Conservation (phyloP, 306 rosid genomes). For the Cucumis sativus region Cucumber_9930_V3 NC_026660.2:30767501-30768000, state of each 20-base stretch:
- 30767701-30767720: background rate
- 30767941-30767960: background rate
- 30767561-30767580: constrained; percentile 52
- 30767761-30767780: constrained; percentile 90
- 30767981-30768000: background rate
- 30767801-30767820: constrained; percentile 69
- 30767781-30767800: constrained; percentile 85
- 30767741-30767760: constrained; percentile 82
- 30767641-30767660: constrained; percentile 89
- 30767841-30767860: constrained; percentile 57
- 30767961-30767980: background rate
- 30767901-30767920: background rate
- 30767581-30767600: constrained; percentile 92
- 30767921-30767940: background rate
- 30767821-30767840: constrained; percentile 88
- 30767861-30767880: constrained; percentile 9
- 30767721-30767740: constrained; percentile 41
- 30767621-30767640: constrained; percentile 71
- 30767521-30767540: constrained; percentile 92
- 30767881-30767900: background rate
- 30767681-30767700: background rate
- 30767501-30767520: constrained; percentile 39
- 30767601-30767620: constrained; percentile 92
- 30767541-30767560: constrained; percentile 89
- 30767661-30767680: constrained; percentile 4